Percentiles rank a stretch among this genome's conserved stretches.
Conservation (phyloP, 495 filamentous ascomycete species). For the Daldinia childiae region DNA sequence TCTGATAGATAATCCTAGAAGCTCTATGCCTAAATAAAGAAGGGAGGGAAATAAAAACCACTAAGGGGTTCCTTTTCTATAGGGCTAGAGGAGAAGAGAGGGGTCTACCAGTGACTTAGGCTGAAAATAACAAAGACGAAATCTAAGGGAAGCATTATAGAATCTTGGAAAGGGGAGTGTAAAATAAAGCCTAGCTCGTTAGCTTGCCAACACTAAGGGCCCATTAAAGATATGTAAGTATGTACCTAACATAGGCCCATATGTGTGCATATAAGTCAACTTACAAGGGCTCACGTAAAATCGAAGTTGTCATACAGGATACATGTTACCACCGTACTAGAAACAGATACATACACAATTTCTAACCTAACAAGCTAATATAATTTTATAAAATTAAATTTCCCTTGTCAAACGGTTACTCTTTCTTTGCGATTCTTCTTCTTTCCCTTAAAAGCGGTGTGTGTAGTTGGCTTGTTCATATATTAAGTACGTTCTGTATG, state of each 20-base stretch:
- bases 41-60: background rate
- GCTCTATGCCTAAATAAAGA: background rate
- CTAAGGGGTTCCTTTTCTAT: background rate
- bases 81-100: background rate
- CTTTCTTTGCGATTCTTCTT: background rate
- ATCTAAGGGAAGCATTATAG: background rate
- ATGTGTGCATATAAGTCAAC: background rate
- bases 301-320: slow-evolving; percentile 1
- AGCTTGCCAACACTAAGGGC: background rate
- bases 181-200: slow-evolving; percentile 1
- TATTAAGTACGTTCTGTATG: background rate
- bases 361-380: background rate
- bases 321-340: background rate
- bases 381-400: background rate
- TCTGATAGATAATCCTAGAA: background rate
- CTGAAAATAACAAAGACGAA: background rate
- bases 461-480: background rate
- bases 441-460: background rate
- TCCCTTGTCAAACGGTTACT: background rate
- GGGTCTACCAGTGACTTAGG: background rate
- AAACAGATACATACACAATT: background rate
- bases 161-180: background rate
- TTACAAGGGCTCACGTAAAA: background rate
- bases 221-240: slow-evolving; percentile 8
- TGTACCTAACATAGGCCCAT: too few relatives aligned